A percentile compares a stretch with the other conserved stretches of the same genome.
These are phyloP conservation scores for Microcos paniculata DNA, from an alignment of 345 rosid genomes.

Conservation along the genomic window DNA sequence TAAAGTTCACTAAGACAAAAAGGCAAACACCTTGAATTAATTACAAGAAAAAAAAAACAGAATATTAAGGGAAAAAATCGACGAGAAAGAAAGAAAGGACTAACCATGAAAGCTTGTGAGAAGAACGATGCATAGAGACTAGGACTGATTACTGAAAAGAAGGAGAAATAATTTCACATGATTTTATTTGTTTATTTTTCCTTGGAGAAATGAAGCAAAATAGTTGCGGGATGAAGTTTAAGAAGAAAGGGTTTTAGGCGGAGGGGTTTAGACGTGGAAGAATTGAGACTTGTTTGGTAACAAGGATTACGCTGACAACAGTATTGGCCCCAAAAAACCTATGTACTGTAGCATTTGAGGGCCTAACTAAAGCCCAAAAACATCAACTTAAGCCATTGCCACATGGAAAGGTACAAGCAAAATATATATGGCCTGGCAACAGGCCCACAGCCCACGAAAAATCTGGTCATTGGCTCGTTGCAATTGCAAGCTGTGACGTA, in stretches of 20 bases:
- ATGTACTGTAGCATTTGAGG: not conserved
- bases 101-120: conserved; percentile 6
- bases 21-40: too few relatives aligned
- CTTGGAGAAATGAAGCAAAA: not conserved
- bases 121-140: conserved; percentile 1
- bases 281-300: not conserved
- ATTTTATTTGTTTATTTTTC: not conserved
- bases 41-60: too few relatives aligned
- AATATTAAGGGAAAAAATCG: not conserved
- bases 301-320: not conserved
- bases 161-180: not conserved
- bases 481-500: too few relatives aligned
- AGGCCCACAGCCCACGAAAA: too few relatives aligned
- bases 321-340: too few relatives aligned
- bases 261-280: not conserved
- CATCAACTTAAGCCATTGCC: too few relatives aligned
- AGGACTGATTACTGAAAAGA: too few relatives aligned
- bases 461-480: too few relatives aligned
- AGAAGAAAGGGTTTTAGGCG: not conserved
- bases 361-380: not conserved
- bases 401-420: too few relatives aligned
- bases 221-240: not conserved
- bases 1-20: conserved; percentile 3
- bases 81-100: not conserved
- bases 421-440: too few relatives aligned